Evolutionary conservation across 1,284 basidiomycete species (phyloP), one percentile per base, ranked within the genome.

Genomic region (Cutaneotrichosporon mucoides): DNA sequence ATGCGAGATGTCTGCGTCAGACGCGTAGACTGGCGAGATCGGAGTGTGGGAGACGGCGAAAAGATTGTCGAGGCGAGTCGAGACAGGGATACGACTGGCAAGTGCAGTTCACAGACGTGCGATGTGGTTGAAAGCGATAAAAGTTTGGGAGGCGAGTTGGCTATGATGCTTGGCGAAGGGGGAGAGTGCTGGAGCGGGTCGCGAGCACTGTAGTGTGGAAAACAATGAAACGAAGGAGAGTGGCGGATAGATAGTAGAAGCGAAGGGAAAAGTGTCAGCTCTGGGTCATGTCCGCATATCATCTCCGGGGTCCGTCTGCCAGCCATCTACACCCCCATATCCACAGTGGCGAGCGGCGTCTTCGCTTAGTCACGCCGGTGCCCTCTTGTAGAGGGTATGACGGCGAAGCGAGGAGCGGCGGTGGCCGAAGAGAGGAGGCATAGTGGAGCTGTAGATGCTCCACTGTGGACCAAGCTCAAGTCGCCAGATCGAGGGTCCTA

Each of bases 141-240:
- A 49, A 16, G 47, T 13, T 5, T 12, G 36, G n/a, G 16, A 37
- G 3, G 47, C 7, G n/a, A 9, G 35, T 5, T 36, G 16, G 15
- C 6, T 45, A 33, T 24, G 16, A 41, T 38, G 13, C 10, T 33
- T 41, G n/a, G 44, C 15, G 44, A n/a, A 40, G 42, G 49, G 46
- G 49, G 50, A 59, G 57, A 54, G 41, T 54, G 57, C 52, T 54
- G 52, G 53, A 55, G 47, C 36, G 57, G 46, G 57, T 59, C 50
- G 52, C 57, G 57, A 59, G 57, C 46, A 42, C 57, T 56, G 47
- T 5, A 48, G 12, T 36, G 46, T 47, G 24, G 33, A 33, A n/a
- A n/a, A n/a, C n/a, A 8, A 24, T 4, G 0, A 34, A 12, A 12
- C 35, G n/a, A 12, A 41, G 5, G 41, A 34, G 24, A 24, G 24